Conservation (phyloP, 306 rosid genomes). For the Herpetospermum pedunculosum region DNA sequence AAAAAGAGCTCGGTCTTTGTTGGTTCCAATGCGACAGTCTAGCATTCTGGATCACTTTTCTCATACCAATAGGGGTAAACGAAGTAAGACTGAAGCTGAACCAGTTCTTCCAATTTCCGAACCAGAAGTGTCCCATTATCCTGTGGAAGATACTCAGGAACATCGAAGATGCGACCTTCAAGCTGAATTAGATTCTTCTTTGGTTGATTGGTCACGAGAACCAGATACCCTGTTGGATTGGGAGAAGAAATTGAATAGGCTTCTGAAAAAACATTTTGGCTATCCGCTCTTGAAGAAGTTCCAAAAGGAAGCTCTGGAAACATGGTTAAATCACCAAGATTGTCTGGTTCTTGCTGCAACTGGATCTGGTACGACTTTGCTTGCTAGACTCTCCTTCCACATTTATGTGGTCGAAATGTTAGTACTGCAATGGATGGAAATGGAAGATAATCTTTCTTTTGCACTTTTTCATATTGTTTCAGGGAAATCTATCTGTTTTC, state of each 20-base stretch:
- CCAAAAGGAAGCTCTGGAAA: conserved; percentile 70
- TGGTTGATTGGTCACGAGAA: background rate
- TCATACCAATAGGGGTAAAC: conserved; percentile 16
- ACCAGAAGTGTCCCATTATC: background rate
- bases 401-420: background rate
- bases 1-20: background rate
- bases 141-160: conserved; percentile 18
- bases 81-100: conserved; percentile 13
- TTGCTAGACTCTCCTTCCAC: background rate
- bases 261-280: conserved; percentile 66
- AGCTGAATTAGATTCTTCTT: conserved; percentile 8
- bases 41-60: conserved; percentile 56
- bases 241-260: conserved; percentile 33
- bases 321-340: conserved; percentile 59
- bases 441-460: conserved; percentile 4
- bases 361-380: conserved; percentile 57
- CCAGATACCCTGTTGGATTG: conserved; percentile 26
- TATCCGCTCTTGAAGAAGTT: conserved; percentile 47
- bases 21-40: conserved; percentile 41
- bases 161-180: conserved; percentile 2
- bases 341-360: conserved; percentile 91
- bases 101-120: background rate
- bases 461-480: conserved; percentile 20
- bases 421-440: conserved; percentile 7
- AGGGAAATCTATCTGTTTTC: conserved; percentile 94